phyloP scores from a whole-genome alignment of 176 grass and related monocot genomes.

The Miscanthus lutarioriparius region DNA sequence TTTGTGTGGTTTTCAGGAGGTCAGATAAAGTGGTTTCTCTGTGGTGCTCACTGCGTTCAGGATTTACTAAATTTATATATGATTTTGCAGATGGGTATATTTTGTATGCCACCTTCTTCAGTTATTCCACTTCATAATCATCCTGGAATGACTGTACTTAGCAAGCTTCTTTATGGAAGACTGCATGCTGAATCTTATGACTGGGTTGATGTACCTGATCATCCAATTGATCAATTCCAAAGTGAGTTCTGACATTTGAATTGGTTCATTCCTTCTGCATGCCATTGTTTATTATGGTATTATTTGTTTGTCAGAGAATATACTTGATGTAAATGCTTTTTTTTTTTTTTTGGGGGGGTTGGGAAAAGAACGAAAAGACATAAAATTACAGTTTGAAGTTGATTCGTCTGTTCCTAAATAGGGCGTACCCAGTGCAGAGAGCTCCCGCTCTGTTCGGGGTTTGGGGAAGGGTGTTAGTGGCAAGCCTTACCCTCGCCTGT shows the following conservation, averaged over 20 bases:
- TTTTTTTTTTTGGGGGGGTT: not conserved
- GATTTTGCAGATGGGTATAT: constrained; percentile 86
- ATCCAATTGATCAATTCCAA: constrained; percentile 45
- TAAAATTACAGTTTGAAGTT: not conserved
- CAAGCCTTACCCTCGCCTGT: too few relatives aligned
- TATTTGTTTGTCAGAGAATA: not conserved
- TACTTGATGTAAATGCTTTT: not conserved
- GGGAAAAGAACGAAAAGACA: not conserved
- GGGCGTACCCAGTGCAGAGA: too few relatives aligned
- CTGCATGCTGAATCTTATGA: constrained; percentile 92
- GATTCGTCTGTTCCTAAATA: not conserved
- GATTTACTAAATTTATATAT: constrained; percentile 10
- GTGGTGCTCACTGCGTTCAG: not conserved
- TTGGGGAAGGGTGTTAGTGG: too few relatives aligned
- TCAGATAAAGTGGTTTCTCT: not conserved
- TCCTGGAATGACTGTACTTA: constrained; percentile 95
- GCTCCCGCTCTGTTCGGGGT: too few relatives aligned
- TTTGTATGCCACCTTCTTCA: constrained; percentile 92
- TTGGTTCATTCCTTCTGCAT: not conserved
- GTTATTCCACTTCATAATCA: constrained; percentile 99
- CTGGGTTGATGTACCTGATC: constrained; percentile 65
- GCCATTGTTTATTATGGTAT: not conserved
- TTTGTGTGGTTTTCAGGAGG: not conserved
- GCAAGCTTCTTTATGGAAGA: constrained; percentile 94
- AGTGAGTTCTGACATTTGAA: constrained; percentile 56